phyloP scores from a whole-genome alignment of 1,284 basidiomycete species.

The Trichosporon ovoides region DNA sequence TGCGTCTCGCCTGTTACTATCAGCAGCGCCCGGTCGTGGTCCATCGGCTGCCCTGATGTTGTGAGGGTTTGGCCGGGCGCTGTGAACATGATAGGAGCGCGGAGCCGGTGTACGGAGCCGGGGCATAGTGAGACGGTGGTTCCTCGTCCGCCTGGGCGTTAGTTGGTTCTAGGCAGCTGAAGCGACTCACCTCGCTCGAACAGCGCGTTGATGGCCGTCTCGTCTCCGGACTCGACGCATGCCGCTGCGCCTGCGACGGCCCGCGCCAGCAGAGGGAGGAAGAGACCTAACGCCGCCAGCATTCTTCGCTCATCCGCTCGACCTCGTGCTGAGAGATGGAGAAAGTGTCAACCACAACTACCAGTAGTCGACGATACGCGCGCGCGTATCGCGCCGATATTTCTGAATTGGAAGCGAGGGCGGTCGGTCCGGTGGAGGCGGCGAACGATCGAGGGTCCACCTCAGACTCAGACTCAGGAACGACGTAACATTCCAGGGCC shows the following conservation, averaged over 20 bases:
- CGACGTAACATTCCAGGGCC: background rate
- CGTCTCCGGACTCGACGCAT: conserved; percentile 41
- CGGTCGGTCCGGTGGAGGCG: too few relatives aligned
- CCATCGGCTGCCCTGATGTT: conserved; percentile 37
- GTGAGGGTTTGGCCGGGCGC: conserved; percentile 40
- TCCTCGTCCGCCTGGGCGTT: conserved; percentile 38
- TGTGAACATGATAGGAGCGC: conserved; percentile 40
- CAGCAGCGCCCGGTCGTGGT: conserved; percentile 38
- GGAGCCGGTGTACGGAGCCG: conserved; percentile 42
- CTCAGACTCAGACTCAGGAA: too few relatives aligned
- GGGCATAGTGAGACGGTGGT: conserved; percentile 42
- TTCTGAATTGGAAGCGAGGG: too few relatives aligned
- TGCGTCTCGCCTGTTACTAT: conserved; percentile 40
- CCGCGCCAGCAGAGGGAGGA: background rate
- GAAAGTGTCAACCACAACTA: too few relatives aligned
- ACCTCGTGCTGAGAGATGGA: background rate
- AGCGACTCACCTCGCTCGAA: conserved; percentile 32
- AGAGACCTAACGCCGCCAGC: background rate
- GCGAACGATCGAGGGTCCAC: too few relatives aligned
- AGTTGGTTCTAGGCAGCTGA: background rate
- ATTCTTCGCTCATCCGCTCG: background rate
- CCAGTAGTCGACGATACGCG: background rate
- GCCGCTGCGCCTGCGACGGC: background rate
- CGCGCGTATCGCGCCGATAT: too few relatives aligned
- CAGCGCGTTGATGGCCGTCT: conserved; percentile 40